Evolutionary conservation across 2,329 filamentous ascomycete genomes (phyloP), one percentile per base, ranked within the genome.

Genomic region (Fusarium mexicanum): DNA sequence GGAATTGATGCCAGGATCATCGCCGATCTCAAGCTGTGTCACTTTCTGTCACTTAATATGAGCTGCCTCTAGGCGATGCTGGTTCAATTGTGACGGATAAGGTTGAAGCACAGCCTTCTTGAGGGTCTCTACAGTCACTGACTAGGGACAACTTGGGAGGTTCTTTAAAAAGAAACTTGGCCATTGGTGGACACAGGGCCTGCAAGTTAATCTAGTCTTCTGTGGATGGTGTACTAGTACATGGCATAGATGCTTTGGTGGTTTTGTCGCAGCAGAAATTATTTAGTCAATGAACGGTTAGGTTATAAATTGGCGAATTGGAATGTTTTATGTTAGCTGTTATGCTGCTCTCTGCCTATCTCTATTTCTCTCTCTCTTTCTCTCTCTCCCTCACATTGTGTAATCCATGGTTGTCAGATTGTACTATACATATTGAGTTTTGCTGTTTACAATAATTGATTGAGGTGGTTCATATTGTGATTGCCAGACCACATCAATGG

Each of bases 171-270:
- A 41, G 24, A 35, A 44, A 41, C 57, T 53, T 61, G 41, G 41
- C 53, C 72, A 59, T 29, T 29, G 24, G 29, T 61, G 31, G 31
- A 26, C 41, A 63, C 33, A 55, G 18, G 47, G 43, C 38, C 53
- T 66, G 35, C 43, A 64, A 53, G 50, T 62, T 60, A 47, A 64
- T 54, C 50, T 70, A 47, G 62, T 75, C 58, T 43, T 61, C 38
- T 62, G 60, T 29, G 64, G 44, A 63, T 57, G 61, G 53, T 73
- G 72, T 74, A 74, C 51, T 73, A 74, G 35, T 67, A 64, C 60
- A 57, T 69, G 72, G 61, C 61, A 70, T 63, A 75, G 64, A 74
- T 74, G 72, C 57, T 65, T 75, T 67, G 57, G 58, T 60, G 63
- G 46, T 63, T 70, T 70, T 67, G 26, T 63, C 66, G 61, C 41